Evolutionary conservation across 2,329 filamentous ascomycete genomes (phyloP).

Genomic region (Chaetomiaceae sp.): DNA sequence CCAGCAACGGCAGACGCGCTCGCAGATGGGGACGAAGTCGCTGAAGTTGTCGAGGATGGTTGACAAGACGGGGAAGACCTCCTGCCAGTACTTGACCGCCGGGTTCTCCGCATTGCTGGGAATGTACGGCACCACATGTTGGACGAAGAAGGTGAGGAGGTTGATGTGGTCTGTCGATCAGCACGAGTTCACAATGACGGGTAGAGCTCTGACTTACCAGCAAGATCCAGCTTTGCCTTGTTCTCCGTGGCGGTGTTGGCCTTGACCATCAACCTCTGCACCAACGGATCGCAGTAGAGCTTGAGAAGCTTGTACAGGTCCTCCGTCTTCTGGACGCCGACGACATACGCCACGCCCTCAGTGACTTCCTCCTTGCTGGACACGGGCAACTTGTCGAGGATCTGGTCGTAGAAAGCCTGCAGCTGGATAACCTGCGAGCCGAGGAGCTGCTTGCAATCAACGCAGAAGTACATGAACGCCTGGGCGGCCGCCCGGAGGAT

Average conservation of each 20-base stretch:
- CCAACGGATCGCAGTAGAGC: constrained; percentile 86
- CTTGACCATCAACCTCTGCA: constrained; percentile 78
- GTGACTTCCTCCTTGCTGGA: constrained; percentile 93
- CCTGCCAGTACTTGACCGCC: constrained; percentile 92
- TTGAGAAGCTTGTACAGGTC: constrained; percentile 84
- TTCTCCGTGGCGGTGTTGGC: constrained; percentile 82
- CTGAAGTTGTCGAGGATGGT: constrained; percentile 87
- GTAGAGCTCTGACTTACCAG: constrained; percentile 53
- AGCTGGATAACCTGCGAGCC: constrained; percentile 79
- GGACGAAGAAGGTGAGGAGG: constrained; percentile 84
- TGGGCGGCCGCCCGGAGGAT: constrained; percentile 88
- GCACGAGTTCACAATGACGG: neutral
- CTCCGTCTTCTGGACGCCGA: constrained; percentile 75
- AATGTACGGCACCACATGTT: constrained; percentile 70
- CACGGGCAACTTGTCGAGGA: constrained; percentile 79
- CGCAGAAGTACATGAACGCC: constrained; percentile 95
- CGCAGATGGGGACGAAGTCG: constrained; percentile 80
- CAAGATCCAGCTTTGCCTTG: constrained; percentile 77
- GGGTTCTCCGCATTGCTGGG: constrained; percentile 72
- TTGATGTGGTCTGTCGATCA: constrained; percentile 70
- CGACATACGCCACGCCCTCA: constrained; percentile 87
- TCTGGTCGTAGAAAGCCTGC: constrained; percentile 86
- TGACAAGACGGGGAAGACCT: constrained; percentile 83
- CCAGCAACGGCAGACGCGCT: constrained; percentile 93
- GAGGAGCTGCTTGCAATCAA: constrained; percentile 84